Conservation (phyloP, 495 filamentous ascomycete species). For the Extremus antarcticus region DNA sequence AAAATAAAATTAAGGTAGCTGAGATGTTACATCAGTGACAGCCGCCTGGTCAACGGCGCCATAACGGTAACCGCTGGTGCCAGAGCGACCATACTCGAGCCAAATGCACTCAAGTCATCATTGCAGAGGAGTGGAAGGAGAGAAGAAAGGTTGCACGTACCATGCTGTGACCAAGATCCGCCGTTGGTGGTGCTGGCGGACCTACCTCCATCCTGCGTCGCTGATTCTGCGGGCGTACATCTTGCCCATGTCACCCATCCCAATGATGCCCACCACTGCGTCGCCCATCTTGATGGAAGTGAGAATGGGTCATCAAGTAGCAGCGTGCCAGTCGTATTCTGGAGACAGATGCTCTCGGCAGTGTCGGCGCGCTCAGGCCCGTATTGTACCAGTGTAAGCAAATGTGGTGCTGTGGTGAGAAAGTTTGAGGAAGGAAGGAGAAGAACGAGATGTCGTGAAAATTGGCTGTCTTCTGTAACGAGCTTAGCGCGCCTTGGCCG, state of each 20-base stretch:
- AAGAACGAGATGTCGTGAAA: too few species aligned
- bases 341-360: too few species aligned
- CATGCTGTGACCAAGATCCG: slow-evolving; percentile 5
- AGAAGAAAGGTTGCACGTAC: slow-evolving; percentile 10
- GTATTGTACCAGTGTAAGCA: too few species aligned
- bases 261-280: slow-evolving; percentile 70
- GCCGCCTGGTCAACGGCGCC: slow-evolving; percentile 19
- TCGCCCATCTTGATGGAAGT: slow-evolving; percentile 14
- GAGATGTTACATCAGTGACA: slow-evolving; percentile 93
- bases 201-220: slow-evolving; percentile 90
- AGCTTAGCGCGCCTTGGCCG: not conserved
- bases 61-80: slow-evolving; percentile 8
- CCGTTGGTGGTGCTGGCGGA: not conserved
- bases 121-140: slow-evolving; percentile 33
- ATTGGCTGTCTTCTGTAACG: not conserved
- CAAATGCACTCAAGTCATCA: slow-evolving; percentile 99
- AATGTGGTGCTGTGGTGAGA: not conserved
- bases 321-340: too few species aligned
- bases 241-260: slow-evolving; percentile 99
- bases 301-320: too few species aligned
- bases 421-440: not conserved
- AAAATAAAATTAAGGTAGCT: slow-evolving; percentile 83
- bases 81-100: slow-evolving; percentile 74
- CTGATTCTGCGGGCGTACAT: slow-evolving; percentile 91
- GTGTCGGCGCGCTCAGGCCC: too few species aligned